phyloP scores from a whole-genome alignment of 2,329 filamentous ascomycete species.

The Herpotrichia juniperi region DNA sequence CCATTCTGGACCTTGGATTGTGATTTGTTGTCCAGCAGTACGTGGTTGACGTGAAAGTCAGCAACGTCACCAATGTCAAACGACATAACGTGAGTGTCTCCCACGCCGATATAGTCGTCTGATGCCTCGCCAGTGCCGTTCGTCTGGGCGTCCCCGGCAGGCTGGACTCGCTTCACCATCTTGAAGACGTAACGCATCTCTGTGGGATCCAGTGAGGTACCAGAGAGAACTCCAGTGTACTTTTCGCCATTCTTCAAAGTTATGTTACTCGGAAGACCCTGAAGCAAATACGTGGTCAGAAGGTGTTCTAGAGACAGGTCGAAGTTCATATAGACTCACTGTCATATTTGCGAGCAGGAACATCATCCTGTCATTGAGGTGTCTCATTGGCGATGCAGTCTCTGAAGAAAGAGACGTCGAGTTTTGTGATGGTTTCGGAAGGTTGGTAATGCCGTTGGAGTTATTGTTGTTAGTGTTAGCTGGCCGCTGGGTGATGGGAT shows the following conservation, averaged over 20 bases:
- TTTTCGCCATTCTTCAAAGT: constrained; percentile 66
- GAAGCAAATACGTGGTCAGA: constrained; percentile 3
- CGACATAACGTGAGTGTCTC: constrained; percentile 60
- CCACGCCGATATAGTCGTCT: constrained; percentile 54
- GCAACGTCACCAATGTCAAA: constrained; percentile 67
- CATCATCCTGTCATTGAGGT: constrained; percentile 65
- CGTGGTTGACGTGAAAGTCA: constrained; percentile 61
- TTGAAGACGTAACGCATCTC: constrained; percentile 66
- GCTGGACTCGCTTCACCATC: constrained; percentile 64
- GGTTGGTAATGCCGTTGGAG: constrained; percentile 60
- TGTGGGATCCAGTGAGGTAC: constrained; percentile 57
- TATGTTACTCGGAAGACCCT: constrained; percentile 63
- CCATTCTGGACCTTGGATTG: constrained; percentile 63
- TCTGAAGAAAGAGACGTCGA: constrained; percentile 50
- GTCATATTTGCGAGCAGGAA: constrained; percentile 65
- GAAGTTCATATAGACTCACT: constrained; percentile 51
- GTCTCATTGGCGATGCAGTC: constrained; percentile 60
- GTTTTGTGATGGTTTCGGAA: constrained; percentile 50
- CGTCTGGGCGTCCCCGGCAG: constrained; percentile 46
- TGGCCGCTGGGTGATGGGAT: constrained; percentile 65
- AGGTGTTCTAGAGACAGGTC: background rate
- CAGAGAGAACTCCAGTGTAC: constrained; percentile 66
- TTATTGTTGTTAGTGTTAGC: constrained; percentile 51
- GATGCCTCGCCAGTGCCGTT: constrained; percentile 52
- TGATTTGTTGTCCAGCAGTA: constrained; percentile 59